These are phyloP conservation scores for Cutaneotrichosporon cyanovorans DNA, from an alignment of 1,284 basidiomycete genomes.

Conservation along the genomic window DNA sequence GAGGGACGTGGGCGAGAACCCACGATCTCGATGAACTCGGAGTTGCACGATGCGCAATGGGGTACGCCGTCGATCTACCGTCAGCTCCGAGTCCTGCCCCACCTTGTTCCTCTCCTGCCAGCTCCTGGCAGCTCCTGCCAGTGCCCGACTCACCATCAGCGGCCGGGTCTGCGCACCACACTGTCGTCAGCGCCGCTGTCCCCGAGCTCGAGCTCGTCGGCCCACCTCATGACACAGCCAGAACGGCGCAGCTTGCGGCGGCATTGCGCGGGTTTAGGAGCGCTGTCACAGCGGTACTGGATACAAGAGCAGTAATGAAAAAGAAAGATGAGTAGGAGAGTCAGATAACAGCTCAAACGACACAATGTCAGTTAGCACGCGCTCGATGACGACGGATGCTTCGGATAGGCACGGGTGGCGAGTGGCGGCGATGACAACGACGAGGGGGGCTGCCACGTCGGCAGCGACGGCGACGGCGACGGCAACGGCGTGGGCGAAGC, in stretches of 20 bases:
- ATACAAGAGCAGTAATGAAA: background rate
- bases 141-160: constrained; percentile 25
- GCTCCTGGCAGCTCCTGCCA: no score
- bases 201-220: background rate
- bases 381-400: no score
- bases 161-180: constrained; percentile 42
- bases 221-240: constrained; percentile 41
- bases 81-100: background rate
- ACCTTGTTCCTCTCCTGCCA: no score
- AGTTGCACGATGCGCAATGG: constrained; percentile 38
- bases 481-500: background rate
- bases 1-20: background rate
- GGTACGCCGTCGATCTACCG: constrained; percentile 23
- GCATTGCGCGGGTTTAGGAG: constrained; percentile 12
- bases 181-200: constrained; percentile 15
- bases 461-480: background rate
- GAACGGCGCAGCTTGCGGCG: constrained; percentile 24
- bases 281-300: background rate
- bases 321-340: background rate
- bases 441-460: background rate
- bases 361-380: no score
- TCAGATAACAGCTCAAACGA: background rate
- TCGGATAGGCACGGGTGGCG: background rate
- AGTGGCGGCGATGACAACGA: background rate
- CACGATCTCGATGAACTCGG: constrained; percentile 42